Conservation (phyloP, 768 basidiomycete species). For the Phylloporus sp. region DNA sequence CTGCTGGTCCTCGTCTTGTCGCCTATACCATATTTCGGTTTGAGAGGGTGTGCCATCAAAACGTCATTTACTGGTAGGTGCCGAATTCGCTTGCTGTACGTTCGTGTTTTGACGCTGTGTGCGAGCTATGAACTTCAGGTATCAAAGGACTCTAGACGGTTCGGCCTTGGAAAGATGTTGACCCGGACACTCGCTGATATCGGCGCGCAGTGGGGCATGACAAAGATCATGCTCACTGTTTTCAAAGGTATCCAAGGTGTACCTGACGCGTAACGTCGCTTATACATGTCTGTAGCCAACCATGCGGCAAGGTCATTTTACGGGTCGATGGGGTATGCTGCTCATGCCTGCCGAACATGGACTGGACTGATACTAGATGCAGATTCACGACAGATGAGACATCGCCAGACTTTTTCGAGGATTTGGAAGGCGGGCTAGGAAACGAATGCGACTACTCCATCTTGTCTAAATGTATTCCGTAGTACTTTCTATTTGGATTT, state of each 20-base stretch:
- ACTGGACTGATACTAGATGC: slow-evolving; percentile 7
- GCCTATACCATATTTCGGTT: slow-evolving; percentile 66
- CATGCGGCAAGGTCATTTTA: slow-evolving; percentile 48
- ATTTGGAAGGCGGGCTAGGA: slow-evolving; percentile 25
- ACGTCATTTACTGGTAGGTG: slow-evolving; percentile 66
- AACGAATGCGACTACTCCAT: slow-evolving; percentile 37
- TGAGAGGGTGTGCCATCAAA: slow-evolving; percentile 56
- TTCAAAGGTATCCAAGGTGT: slow-evolving; percentile 51
- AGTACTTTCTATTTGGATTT: slow-evolving; percentile 17
- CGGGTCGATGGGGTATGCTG: slow-evolving; percentile 44
- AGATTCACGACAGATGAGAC: slow-evolving; percentile 53
- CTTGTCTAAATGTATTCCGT: slow-evolving; percentile 28
- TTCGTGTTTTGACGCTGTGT: neutral
- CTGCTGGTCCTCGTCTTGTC: slow-evolving; percentile 22
- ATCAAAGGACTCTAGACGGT: slow-evolving; percentile 35
- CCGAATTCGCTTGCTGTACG: neutral
- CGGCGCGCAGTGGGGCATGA: slow-evolving; percentile 50
- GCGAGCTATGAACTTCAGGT: slow-evolving; percentile 78
- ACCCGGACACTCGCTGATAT: slow-evolving; percentile 47
- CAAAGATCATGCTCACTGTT: slow-evolving; percentile 70
- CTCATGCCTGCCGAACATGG: neutral
- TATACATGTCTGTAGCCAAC: slow-evolving; percentile 38
- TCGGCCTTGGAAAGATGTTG: slow-evolving; percentile 56
- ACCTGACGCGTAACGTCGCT: neutral
- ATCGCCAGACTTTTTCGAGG: slow-evolving; percentile 42